Evolutionary conservation across 169 alveolate genomes (phyloP).

Genomic region (Perkinsus olseni): DNA sequence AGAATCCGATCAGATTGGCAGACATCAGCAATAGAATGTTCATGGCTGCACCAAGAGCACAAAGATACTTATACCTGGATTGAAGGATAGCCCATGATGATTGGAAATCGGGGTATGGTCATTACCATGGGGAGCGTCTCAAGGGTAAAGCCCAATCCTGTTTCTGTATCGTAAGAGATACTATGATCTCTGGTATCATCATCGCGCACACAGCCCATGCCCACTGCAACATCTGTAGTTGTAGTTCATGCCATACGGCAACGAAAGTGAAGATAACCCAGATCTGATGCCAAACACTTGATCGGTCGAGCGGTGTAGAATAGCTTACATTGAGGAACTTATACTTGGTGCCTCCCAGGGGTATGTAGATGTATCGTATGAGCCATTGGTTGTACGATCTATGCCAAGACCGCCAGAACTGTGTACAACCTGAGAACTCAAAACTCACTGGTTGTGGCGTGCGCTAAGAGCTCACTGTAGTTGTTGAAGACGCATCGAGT

Average conservation of each 20-base stretch:
- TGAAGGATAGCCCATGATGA: neutral
- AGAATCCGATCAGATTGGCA: slow-evolving; percentile 50
- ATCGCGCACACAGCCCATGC: slow-evolving; percentile 58
- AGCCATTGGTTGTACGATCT: slow-evolving; percentile 60
- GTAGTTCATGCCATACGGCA: slow-evolving; percentile 65
- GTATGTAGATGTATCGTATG: slow-evolving; percentile 56
- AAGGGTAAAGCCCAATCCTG: slow-evolving; percentile 14
- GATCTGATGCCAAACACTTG: neutral
- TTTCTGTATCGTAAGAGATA: slow-evolving; percentile 16
- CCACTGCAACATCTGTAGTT: slow-evolving; percentile 49
- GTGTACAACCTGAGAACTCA: slow-evolving; percentile 3
- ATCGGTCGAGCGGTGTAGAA: neutral
- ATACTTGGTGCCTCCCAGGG: slow-evolving; percentile 47
- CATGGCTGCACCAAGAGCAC: slow-evolving; percentile 27
- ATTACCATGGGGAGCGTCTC: neutral
- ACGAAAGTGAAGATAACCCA: slow-evolving; percentile 60
- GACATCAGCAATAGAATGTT: slow-evolving; percentile 28
- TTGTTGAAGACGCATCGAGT: slow-evolving; percentile 57
- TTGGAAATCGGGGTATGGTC: neutral
- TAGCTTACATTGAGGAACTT: slow-evolving; percentile 24
- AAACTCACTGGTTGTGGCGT: neutral
- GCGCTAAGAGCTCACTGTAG: slow-evolving; percentile 34
- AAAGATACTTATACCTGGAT: slow-evolving; percentile 20
- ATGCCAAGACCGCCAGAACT: slow-evolving; percentile 70
- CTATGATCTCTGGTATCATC: slow-evolving; percentile 46